Evolutionary conservation across 1,139 yeast genomes (phyloP).

Genomic region (Debaryomyces udenii): DNA sequence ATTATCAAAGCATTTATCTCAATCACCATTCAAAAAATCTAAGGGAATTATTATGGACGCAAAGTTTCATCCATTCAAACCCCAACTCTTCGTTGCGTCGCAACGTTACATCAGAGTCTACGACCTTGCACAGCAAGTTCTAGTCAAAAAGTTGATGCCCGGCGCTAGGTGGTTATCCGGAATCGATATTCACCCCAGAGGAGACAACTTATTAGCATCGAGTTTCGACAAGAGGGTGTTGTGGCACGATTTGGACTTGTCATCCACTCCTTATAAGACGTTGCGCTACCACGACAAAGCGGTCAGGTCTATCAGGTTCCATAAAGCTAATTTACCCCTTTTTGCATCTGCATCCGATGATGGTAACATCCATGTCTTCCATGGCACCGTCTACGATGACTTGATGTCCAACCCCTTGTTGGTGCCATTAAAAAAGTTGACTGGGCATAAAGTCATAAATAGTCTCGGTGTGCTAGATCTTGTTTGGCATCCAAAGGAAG

Average conservation of each 20-base stretch:
- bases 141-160: slow-evolving; percentile 83
- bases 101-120: slow-evolving; percentile 90
- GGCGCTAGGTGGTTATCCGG: slow-evolving; percentile 95
- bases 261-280: slow-evolving; percentile 91
- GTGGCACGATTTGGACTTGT: slow-evolving; percentile 95
- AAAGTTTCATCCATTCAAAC: slow-evolving; percentile 94
- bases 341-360: slow-evolving; percentile 98
- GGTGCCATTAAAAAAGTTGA: slow-evolving; percentile 92
- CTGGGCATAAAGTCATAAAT: slow-evolving; percentile 83
- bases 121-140: slow-evolving; percentile 82
- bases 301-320: slow-evolving; percentile 85
- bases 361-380: slow-evolving; percentile 92
- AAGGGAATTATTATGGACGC: slow-evolving; percentile 96
- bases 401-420: slow-evolving; percentile 92
- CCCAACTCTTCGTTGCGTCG: slow-evolving; percentile 90
- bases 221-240: slow-evolving; percentile 93
- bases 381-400: slow-evolving; percentile 95
- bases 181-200: slow-evolving; percentile 94
- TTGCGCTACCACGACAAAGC: slow-evolving; percentile 94
- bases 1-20: slow-evolving; percentile 92
- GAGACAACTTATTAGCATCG: slow-evolving; percentile 90
- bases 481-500: slow-evolving; percentile 97
- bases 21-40: slow-evolving; percentile 91
- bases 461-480: slow-evolving; percentile 89
- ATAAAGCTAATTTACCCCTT: slow-evolving; percentile 80